phyloP scores from a whole-genome alignment of 1,284 basidiomycete genomes.

The Ganoderma resinaceum region DNA sequence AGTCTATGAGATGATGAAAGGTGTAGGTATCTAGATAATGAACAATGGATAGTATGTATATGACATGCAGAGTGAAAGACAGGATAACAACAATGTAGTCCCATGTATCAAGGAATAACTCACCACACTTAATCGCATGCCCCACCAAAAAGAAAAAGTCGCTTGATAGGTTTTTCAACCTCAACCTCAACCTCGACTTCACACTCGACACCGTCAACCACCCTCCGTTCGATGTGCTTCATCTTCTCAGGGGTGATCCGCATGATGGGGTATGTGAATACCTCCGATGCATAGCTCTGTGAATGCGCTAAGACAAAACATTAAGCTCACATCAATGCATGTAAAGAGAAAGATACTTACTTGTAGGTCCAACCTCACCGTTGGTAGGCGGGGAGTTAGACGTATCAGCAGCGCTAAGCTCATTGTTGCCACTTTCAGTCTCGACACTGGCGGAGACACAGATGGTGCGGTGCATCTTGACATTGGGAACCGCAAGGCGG shows the following conservation, averaged over 20 bases:
- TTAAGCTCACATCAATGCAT: slow-evolving; percentile 19
- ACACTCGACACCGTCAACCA: slow-evolving; percentile 60
- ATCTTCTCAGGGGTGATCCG: slow-evolving; percentile 60
- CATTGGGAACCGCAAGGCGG: slow-evolving; percentile 69
- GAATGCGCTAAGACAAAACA: slow-evolving; percentile 54
- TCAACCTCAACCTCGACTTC: slow-evolving; percentile 59
- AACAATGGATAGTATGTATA: slow-evolving; percentile 28
- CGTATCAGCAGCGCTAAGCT: slow-evolving; percentile 22
- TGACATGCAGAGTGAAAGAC: slow-evolving; percentile 8
- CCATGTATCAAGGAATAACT: slow-evolving; percentile 17
- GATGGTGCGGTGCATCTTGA: slow-evolving; percentile 53
- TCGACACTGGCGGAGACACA: slow-evolving; percentile 29
- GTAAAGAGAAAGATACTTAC: slow-evolving; percentile 23
- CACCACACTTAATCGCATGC: slow-evolving; percentile 18
- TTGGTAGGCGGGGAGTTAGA: slow-evolving; percentile 28
- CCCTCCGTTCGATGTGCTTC: slow-evolving; percentile 50
- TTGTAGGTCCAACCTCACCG: slow-evolving; percentile 38
- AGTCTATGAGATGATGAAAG: not conserved
- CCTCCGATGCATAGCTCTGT: slow-evolving; percentile 71
- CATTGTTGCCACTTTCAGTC: slow-evolving; percentile 48
- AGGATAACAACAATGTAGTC: slow-evolving; percentile 25
- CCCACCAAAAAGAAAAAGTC: slow-evolving; percentile 60
- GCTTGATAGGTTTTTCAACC: slow-evolving; percentile 51
- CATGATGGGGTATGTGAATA: slow-evolving; percentile 71
- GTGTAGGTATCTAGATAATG: slow-evolving; percentile 32